These are phyloP conservation scores for Plectosphaerella sp. DNA, from an alignment of 2,329 filamentous ascomycete genomes.

Conservation along the genomic window DNA sequence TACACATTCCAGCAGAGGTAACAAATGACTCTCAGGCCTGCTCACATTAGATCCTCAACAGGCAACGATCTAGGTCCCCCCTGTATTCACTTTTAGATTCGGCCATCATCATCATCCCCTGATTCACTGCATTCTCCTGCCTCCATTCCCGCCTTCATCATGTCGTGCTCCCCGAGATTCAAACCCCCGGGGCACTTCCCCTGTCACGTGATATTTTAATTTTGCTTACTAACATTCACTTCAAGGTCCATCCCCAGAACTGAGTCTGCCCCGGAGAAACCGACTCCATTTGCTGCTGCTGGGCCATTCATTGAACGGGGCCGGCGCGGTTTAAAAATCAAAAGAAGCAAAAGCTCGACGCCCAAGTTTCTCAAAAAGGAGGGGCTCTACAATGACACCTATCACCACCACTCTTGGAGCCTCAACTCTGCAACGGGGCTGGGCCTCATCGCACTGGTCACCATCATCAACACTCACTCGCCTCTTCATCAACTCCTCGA, in stretches of 20 bases:
- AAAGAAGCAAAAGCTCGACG: not conserved
- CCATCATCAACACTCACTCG: not conserved
- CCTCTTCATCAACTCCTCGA: not conserved
- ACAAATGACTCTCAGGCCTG: too few species aligned
- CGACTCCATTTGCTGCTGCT: not conserved
- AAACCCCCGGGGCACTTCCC: too few species aligned
- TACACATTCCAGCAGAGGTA: too few species aligned
- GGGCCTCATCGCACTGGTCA: not conserved
- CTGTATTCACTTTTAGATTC: too few species aligned
- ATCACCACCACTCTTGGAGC: not conserved
- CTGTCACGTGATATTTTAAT: too few species aligned
- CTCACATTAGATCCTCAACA: too few species aligned
- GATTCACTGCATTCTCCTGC: too few species aligned
- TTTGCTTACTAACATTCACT: not conserved
- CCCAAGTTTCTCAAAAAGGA: not conserved
- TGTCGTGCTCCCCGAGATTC: too few species aligned
- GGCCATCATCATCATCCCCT: too few species aligned
- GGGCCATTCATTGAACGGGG: not conserved
- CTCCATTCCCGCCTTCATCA: too few species aligned
- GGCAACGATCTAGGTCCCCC: too few species aligned
- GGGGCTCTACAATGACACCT: not conserved
- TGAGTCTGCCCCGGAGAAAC: not conserved
- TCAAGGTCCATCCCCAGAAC: not conserved
- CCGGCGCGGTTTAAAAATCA: not conserved
- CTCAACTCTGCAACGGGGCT: constrained; percentile 3